Evolutionary conservation across 768 basidiomycete species (phyloP).

Genomic region (Filobasidium floriforme): DNA sequence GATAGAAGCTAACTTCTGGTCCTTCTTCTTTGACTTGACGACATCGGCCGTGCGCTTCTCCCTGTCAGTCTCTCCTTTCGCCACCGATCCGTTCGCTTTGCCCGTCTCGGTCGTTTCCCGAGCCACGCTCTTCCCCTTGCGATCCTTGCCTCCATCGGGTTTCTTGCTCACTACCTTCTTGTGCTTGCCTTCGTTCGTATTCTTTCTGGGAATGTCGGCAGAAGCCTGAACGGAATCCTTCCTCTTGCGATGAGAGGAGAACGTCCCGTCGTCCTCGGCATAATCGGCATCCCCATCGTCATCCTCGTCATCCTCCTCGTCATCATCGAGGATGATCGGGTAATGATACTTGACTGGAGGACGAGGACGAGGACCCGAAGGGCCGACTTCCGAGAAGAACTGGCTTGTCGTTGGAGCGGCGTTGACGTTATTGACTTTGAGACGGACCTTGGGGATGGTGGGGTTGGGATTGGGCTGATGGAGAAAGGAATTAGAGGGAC

Average conservation of each 20-base stretch:
- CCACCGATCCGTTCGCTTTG: background rate
- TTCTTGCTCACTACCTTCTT: constrained; percentile 3
- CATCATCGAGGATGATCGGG: constrained; percentile 8
- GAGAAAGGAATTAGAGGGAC: background rate
- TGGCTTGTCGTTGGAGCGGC: background rate
- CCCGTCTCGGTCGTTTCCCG: too few species aligned
- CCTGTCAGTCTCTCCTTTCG: background rate
- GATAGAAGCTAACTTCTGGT: background rate
- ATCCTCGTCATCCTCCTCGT: constrained; percentile 9
- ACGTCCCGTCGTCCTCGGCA: background rate
- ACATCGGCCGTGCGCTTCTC: background rate
- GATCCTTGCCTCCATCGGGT: background rate
- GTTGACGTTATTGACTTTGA: background rate
- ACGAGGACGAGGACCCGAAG: background rate
- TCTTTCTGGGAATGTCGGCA: background rate
- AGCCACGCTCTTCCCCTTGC: background rate
- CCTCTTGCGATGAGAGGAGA: background rate
- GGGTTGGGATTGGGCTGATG: background rate
- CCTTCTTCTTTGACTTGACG: background rate
- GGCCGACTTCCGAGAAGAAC: background rate
- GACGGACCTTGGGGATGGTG: background rate
- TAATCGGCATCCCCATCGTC: background rate
- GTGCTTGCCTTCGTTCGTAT: background rate
- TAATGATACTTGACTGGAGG: constrained; percentile 6
- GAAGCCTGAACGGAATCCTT: background rate